Evolutionary conservation across 139 green algal species (phyloP).

Genomic region (Klebsormidium nitens): DNA sequence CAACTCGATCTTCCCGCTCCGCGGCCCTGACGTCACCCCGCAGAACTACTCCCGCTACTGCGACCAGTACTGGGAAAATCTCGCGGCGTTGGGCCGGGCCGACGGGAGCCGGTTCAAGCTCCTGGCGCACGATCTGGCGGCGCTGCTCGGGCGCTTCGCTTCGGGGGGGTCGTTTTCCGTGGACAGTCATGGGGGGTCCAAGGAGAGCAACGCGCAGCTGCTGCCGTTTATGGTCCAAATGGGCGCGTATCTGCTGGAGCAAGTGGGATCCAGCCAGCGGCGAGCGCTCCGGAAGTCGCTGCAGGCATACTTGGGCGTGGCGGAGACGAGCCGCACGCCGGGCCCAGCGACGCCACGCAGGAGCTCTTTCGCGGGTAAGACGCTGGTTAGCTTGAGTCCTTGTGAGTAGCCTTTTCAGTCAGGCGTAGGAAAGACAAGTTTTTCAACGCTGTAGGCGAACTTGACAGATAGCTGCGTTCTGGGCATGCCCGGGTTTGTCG

Average conservation of each 20-base stretch:
- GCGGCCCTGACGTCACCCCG: conserved; percentile 10
- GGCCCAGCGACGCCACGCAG: neutral
- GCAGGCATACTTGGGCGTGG: neutral
- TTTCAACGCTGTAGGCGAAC: neutral
- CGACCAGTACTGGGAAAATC: conserved; percentile 46
- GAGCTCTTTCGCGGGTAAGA: neutral
- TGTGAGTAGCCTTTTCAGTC: neutral
- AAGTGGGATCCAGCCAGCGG: conserved; percentile 8
- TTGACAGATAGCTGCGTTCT: no score
- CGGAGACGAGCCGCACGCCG: neutral
- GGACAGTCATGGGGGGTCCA: conserved; percentile 51
- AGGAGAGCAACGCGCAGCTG: conserved; percentile 50
- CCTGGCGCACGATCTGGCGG: conserved; percentile 39
- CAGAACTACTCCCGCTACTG: conserved; percentile 39
- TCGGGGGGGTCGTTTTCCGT: conserved; percentile 42
- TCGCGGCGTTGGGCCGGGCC: conserved; percentile 24
- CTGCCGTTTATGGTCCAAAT: conserved; percentile 52
- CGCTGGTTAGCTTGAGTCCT: neutral
- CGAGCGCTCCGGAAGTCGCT: no score
- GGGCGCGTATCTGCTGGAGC: conserved; percentile 21
- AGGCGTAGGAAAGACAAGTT: conserved; percentile 7
- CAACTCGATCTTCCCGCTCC: conserved; percentile 60
- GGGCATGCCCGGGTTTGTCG: no score
- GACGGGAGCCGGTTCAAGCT: conserved; percentile 34
- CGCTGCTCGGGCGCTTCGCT: conserved; percentile 51